phyloP scores from a whole-genome alignment of 1,284 basidiomycete species.

The Melanopsichium pennsylvanicum region DNA sequence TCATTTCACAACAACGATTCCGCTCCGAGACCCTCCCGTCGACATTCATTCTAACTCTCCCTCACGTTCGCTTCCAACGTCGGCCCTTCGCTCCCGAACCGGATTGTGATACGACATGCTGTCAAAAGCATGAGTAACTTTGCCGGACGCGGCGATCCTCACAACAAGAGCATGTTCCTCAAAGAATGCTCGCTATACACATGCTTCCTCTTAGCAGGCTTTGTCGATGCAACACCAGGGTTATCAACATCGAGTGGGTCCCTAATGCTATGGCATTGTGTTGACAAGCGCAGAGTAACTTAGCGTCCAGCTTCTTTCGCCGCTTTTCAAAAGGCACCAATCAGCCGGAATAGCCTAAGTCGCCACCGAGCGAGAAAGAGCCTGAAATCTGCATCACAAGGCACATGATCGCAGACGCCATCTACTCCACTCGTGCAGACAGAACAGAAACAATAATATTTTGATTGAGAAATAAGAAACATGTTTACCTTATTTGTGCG shows the following conservation, averaged over 20 bases:
- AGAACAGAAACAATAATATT: too few species aligned
- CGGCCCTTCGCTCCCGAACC: constrained; percentile 10
- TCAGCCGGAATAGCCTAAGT: too few species aligned
- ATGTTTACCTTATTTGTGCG: too few species aligned
- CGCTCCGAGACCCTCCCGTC: constrained; percentile 8
- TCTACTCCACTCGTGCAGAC: too few species aligned
- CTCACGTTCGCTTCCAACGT: constrained; percentile 2
- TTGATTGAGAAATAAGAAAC: too few species aligned
- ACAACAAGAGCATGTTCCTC: constrained; percentile 26
- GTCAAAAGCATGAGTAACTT: constrained; percentile 18
- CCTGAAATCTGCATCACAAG: too few species aligned
- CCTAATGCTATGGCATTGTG: too few species aligned
- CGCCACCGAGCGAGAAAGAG: too few species aligned
- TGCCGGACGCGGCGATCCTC: neutral
- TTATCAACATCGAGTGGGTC: constrained; percentile 43
- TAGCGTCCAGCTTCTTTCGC: constrained; percentile 30
- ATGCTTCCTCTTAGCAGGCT: constrained; percentile 40
- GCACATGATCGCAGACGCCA: too few species aligned
- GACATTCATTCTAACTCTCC: neutral
- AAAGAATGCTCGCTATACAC: constrained; percentile 41
- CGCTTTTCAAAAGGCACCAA: too few species aligned
- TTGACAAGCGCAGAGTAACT: too few species aligned
- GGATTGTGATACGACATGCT: constrained; percentile 10
- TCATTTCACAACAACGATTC: constrained; percentile 6
- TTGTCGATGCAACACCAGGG: constrained; percentile 47